Evolutionary conservation across 1,284 basidiomycete species (phyloP).

Genomic region (Malassezia obtusa): DNA sequence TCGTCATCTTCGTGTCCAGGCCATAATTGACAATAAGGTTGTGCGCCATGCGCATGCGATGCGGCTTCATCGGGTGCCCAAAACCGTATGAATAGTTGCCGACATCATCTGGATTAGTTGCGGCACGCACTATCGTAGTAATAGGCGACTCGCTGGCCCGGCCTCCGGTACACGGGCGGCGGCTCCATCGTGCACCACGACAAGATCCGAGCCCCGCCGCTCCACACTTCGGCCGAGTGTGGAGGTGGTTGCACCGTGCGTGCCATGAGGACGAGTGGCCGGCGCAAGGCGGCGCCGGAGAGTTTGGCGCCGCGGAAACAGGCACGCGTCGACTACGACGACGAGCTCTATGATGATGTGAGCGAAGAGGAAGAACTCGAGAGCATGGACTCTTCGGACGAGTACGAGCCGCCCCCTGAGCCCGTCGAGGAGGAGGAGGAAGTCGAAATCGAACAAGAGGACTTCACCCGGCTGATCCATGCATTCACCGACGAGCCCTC

Average conservation of each 20-base stretch:
- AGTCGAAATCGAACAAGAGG: conserved; percentile 27
- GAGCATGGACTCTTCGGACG: conserved; percentile 14
- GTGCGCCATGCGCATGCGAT: conserved; percentile 57
- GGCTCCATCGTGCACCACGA: conserved; percentile 24
- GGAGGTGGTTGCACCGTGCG: conserved; percentile 12
- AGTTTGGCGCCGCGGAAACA: background rate
- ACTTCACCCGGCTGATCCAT: conserved; percentile 25
- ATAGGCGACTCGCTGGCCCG: conserved; percentile 30
- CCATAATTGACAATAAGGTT: conserved; percentile 82
- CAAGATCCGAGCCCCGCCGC: background rate
- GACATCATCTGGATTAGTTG: conserved; percentile 53
- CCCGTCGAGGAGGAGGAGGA: conserved; percentile 11
- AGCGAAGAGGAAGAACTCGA: conserved; percentile 6
- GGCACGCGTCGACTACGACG: background rate
- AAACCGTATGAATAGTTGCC: conserved; percentile 76
- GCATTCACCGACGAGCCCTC: conserved; percentile 27
- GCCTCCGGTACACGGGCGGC: conserved; percentile 26
- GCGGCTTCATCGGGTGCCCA: conserved; percentile 89
- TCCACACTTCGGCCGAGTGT: conserved; percentile 10
- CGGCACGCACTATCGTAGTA: conserved; percentile 26
- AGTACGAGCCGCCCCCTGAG: conserved; percentile 20
- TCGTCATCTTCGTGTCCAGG: conserved; percentile 80
- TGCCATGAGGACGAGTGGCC: background rate
- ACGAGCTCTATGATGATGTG: conserved; percentile 11
- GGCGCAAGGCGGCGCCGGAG: background rate